Conservation (phyloP, 176 grass and related monocot species). For the Ampelocalamus luodianensis region DNA sequence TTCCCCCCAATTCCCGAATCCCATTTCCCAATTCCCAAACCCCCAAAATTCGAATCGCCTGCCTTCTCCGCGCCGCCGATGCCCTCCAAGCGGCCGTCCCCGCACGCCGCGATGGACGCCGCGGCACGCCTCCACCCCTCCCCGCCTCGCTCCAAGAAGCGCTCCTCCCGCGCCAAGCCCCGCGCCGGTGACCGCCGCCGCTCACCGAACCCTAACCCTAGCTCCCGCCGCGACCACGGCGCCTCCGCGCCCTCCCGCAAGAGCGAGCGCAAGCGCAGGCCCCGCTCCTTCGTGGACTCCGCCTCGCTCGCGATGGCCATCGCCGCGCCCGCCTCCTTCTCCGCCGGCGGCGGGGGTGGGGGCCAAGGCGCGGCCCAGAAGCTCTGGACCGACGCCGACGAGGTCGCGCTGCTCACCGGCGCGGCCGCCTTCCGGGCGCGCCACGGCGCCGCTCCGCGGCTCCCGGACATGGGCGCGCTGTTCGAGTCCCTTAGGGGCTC, state of each 20-base stretch:
- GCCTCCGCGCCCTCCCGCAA: slow-evolving; percentile 39
- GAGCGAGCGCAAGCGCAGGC: slow-evolving; percentile 55
- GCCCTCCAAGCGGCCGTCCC: slow-evolving; percentile 51
- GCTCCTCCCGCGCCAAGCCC: slow-evolving; percentile 49
- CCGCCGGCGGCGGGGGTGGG: neutral
- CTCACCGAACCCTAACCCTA: slow-evolving; percentile 52
- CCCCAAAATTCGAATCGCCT: slow-evolving; percentile 54
- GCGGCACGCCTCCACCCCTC: slow-evolving; percentile 8
- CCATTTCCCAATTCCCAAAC: slow-evolving; percentile 16
- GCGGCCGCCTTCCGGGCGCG: slow-evolving; percentile 57
- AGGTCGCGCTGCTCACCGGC: slow-evolving; percentile 60
- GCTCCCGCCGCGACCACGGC: slow-evolving; percentile 20
- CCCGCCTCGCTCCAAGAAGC: slow-evolving; percentile 48
- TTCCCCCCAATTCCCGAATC: slow-evolving; percentile 1
- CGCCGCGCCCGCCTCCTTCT: neutral
- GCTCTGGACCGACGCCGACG: slow-evolving; percentile 73
- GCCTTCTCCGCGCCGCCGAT: slow-evolving; percentile 47
- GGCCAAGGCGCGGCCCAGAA: slow-evolving; percentile 39
- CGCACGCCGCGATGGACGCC: slow-evolving; percentile 40
- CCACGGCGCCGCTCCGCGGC: slow-evolving; percentile 55
- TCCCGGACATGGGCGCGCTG: slow-evolving; percentile 50
- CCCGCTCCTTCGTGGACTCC: slow-evolving; percentile 46
- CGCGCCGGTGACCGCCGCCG: slow-evolving; percentile 16
- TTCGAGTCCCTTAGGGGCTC: slow-evolving; percentile 53
- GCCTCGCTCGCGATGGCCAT: slow-evolving; percentile 31